A percentile compares a stretch with the other conserved stretches of the same genome.
Evolutionary conservation across 2,329 filamentous ascomycete species (phyloP).

Genomic region (Lojkania enalia): DNA sequence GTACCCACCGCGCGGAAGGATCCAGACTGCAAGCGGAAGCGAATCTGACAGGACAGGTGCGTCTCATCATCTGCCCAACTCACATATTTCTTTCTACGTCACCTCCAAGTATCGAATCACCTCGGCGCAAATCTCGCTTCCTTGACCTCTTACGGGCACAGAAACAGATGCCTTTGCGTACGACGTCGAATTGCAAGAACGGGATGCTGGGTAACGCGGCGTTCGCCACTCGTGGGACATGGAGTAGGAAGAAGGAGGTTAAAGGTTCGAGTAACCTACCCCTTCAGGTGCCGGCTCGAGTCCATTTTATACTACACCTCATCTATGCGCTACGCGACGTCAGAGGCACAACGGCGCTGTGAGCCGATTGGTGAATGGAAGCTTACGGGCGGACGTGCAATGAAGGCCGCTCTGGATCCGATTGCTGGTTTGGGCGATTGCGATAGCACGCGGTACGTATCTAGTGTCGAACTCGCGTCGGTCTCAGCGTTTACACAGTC

Average conservation of each 20-base stretch:
- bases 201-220: background rate
- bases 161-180: background rate
- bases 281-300: background rate
- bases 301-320: background rate
- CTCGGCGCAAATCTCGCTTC: too few relatives aligned
- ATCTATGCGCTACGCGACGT: background rate
- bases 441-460: background rate
- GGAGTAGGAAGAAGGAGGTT: background rate
- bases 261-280: background rate
- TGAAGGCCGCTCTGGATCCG: background rate
- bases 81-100: background rate
- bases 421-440: conserved; percentile 4
- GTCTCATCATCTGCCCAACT: too few relatives aligned
- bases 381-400: background rate
- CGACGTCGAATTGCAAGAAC: background rate
- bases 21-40: too few relatives aligned
- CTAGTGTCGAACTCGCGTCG: background rate
- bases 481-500: too few relatives aligned
- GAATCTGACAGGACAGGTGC: too few relatives aligned
- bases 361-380: background rate
- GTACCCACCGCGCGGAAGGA: too few relatives aligned
- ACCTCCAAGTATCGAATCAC: too few relatives aligned
- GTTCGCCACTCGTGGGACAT: background rate
- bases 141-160: background rate
- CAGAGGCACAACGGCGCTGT: background rate